phyloP scores from a whole-genome alignment of 176 grass and related monocot genomes.

The Metroxylon sagu region DNA sequence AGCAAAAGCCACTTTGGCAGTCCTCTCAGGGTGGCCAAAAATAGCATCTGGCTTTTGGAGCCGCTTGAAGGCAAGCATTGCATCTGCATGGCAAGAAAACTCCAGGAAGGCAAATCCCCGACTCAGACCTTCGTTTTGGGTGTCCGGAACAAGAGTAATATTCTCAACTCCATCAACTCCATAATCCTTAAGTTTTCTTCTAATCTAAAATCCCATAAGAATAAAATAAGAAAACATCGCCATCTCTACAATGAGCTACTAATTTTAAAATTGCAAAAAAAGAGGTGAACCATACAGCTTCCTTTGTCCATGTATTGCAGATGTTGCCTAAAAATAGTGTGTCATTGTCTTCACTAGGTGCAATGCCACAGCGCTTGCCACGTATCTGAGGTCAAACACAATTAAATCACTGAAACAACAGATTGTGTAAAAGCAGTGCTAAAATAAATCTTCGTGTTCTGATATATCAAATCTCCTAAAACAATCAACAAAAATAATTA shows the following conservation, averaged over 20 bases:
- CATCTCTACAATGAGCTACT: too few species aligned
- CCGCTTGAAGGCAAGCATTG: conserved; percentile 43
- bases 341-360: conserved; percentile 63
- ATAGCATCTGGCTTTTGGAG: conserved; percentile 41
- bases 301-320: conserved; percentile 82
- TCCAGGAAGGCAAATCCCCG: conserved; percentile 51
- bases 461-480: too few species aligned
- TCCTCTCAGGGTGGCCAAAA: conserved; percentile 49
- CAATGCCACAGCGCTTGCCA: conserved; percentile 49
- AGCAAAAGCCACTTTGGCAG: conserved; percentile 46
- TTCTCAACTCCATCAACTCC: conserved; percentile 27
- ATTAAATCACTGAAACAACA: too few species aligned
- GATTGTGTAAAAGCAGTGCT: neutral
- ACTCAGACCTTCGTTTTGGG: conserved; percentile 43
- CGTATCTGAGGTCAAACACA: conserved; percentile 25
- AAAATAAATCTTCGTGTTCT: too few species aligned
- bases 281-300: conserved; percentile 32
- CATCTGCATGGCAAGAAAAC: conserved; percentile 41
- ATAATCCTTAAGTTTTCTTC: conserved; percentile 31
- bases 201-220: conserved; percentile 24
- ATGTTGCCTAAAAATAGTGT: conserved; percentile 73
- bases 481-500: too few species aligned
- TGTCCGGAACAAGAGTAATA: conserved; percentile 47
- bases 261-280: too few species aligned
- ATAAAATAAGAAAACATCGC: neutral